Conservation (phyloP, 495 filamentous ascomycete genomes). For the Lasiosphaeris hirsuta region DNA sequence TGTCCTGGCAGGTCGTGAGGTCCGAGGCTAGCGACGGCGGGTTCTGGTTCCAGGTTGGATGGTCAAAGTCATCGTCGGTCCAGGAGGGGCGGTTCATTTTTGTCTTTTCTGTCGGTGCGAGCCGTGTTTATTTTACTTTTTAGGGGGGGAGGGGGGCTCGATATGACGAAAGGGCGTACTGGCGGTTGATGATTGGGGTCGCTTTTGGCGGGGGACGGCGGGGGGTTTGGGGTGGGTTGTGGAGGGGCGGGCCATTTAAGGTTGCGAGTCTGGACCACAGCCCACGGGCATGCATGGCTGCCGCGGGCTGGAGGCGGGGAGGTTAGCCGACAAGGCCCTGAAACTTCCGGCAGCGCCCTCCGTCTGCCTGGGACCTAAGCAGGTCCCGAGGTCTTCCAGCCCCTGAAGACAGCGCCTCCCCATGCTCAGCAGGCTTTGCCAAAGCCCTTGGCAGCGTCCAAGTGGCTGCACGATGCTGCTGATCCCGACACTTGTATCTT, state of each 20-base stretch:
- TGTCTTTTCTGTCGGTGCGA: neutral
- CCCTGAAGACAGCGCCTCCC: neutral
- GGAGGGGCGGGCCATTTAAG: neutral
- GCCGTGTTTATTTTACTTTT: neutral
- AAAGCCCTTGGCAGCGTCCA: too few species aligned
- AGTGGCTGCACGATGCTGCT: too few species aligned
- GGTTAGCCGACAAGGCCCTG: neutral
- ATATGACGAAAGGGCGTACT: slow-evolving; percentile 7
- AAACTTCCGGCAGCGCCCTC: slow-evolving; percentile 5
- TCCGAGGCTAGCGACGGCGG: slow-evolving; percentile 54
- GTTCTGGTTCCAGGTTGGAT: slow-evolving; percentile 59
- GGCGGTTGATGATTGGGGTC: neutral
- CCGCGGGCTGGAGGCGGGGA: neutral
- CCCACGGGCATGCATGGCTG: too few species aligned
- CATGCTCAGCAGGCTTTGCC: neutral
- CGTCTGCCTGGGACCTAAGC: neutral
- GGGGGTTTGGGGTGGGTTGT: too few species aligned
- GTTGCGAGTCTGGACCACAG: neutral
- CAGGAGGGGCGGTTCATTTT: slow-evolving; percentile 64
- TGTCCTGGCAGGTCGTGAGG: slow-evolving; percentile 59
- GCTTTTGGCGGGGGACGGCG: neutral
- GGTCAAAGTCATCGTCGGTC: slow-evolving; percentile 54
- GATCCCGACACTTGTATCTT: too few species aligned
- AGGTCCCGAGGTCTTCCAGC: neutral
- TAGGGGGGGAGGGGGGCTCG: neutral